Percentiles rank a stretch among this genome's conserved stretches.
phyloP scores from a whole-genome alignment of 2,329 filamentous ascomycete genomes.

The Diaporthe helianthi region DNA sequence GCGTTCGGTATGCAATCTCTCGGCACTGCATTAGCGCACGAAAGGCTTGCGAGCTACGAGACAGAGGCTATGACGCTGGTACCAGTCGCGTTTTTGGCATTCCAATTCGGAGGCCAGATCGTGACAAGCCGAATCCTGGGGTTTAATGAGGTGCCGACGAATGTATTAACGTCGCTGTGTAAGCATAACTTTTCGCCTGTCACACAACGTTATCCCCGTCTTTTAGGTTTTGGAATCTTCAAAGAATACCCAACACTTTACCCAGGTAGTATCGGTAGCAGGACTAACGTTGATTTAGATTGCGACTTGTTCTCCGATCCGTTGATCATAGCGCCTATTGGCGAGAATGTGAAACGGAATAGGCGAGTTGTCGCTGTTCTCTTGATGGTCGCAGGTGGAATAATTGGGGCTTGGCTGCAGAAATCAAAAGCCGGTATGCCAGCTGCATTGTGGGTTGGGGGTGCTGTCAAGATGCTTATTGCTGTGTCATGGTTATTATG shows the following conservation, averaged over 20 bases:
- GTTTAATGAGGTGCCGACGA: constrained; percentile 62
- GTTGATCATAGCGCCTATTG: constrained; percentile 50
- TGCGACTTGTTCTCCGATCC: constrained; percentile 52
- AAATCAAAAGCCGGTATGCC: constrained; percentile 50
- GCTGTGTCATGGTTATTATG: constrained; percentile 44
- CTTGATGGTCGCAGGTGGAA: constrained; percentile 53
- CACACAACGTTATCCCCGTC: neutral
- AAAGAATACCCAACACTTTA: neutral
- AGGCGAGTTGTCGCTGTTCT: constrained; percentile 53
- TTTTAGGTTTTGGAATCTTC: neutral
- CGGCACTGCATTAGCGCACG: constrained; percentile 49
- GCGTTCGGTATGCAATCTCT: constrained; percentile 45
- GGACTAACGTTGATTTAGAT: neutral
- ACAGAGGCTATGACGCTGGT: constrained; percentile 47
- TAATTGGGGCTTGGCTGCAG: constrained; percentile 56
- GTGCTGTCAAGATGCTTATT: constrained; percentile 51
- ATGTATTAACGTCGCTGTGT: constrained; percentile 59
- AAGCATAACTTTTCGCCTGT: neutral
- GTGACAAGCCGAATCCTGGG: constrained; percentile 58
- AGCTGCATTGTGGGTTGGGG: constrained; percentile 54
- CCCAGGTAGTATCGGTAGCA: neutral
- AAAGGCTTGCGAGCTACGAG: constrained; percentile 37
- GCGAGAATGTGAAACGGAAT: constrained; percentile 58
- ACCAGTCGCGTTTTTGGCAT: constrained; percentile 56
- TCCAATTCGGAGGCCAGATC: constrained; percentile 63